These are phyloP conservation scores for Penicillium psychrosexuale DNA, from an alignment of 2,329 filamentous ascomycete species.

Conservation along the genomic window DNA sequence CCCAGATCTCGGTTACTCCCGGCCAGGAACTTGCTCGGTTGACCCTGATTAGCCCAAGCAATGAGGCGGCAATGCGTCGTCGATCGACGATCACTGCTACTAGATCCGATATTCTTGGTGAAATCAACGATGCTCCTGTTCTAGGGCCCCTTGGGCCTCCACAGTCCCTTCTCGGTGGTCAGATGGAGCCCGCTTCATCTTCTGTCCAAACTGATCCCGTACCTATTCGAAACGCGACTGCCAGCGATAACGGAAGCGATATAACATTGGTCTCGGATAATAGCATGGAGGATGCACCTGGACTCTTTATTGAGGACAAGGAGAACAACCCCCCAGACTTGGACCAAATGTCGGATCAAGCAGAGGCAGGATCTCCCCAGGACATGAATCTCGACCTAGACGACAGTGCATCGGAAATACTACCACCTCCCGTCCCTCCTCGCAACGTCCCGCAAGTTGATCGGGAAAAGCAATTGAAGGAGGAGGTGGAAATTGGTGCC, in stretches of 20 bases:
- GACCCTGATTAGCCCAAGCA: slow-evolving; percentile 63
- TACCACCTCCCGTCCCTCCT: slow-evolving; percentile 60
- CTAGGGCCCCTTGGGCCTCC: slow-evolving; percentile 47
- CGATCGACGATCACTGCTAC: slow-evolving; percentile 43
- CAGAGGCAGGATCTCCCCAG: slow-evolving; percentile 24
- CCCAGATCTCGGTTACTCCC: slow-evolving; percentile 63
- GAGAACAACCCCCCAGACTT: slow-evolving; percentile 36
- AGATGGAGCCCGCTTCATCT: slow-evolving; percentile 7
- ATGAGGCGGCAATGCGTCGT: slow-evolving; percentile 52
- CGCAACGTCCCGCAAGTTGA: slow-evolving; percentile 42
- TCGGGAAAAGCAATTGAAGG: slow-evolving; percentile 39
- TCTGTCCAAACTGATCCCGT: slow-evolving; percentile 18
- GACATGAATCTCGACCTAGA: slow-evolving; percentile 14
- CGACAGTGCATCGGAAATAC: slow-evolving; percentile 18
- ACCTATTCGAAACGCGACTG: slow-evolving; percentile 25
- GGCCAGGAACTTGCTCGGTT: slow-evolving; percentile 75
- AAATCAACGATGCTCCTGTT: slow-evolving; percentile 46
- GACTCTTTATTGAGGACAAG: slow-evolving; percentile 34
- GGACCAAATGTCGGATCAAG: slow-evolving; percentile 5
- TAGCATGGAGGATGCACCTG: slow-evolving; percentile 17
- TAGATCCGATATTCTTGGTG: slow-evolving; percentile 36
- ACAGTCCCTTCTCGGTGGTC: slow-evolving; percentile 22
- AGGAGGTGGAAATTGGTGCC: slow-evolving; percentile 58
- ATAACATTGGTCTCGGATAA: slow-evolving; percentile 37
- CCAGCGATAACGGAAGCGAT: slow-evolving; percentile 33